Conservation (phyloP, 495 filamentous ascomycete species). For the Penicillium malachiteum region DNA sequence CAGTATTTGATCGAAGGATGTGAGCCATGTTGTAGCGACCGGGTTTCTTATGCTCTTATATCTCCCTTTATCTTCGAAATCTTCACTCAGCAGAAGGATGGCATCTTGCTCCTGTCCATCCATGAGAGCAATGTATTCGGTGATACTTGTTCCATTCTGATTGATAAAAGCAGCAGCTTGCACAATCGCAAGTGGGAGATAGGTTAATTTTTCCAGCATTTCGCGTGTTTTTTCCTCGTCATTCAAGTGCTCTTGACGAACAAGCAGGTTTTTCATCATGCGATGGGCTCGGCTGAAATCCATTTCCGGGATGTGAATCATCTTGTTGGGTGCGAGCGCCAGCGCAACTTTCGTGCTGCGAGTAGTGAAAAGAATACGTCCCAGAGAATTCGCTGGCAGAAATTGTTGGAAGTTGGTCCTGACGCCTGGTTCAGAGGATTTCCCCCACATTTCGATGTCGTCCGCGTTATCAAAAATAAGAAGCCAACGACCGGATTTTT, state of each 20-base stretch:
- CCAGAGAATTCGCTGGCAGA: no score
- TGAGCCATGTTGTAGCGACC: slow-evolving; percentile 54
- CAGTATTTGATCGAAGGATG: slow-evolving; percentile 51
- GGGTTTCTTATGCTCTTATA: slow-evolving; percentile 47
- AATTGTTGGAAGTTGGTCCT: slow-evolving; percentile 9
- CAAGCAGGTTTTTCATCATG: slow-evolving; percentile 25
- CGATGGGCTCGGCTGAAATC: slow-evolving; percentile 17
- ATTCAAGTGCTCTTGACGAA: slow-evolving; percentile 19
- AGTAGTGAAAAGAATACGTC: no score
- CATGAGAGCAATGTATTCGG: slow-evolving; percentile 45
- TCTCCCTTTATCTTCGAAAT: slow-evolving; percentile 47
- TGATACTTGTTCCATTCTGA: slow-evolving; percentile 33
- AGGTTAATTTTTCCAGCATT: slow-evolving; percentile 29
- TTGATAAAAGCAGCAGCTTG: slow-evolving; percentile 50
- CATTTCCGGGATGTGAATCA: slow-evolving; percentile 29
- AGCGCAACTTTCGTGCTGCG: slow-evolving; percentile 29
- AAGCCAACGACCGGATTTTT: slow-evolving; percentile 31
- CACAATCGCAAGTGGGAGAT: slow-evolving; percentile 41
- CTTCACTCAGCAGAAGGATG: slow-evolving; percentile 45
- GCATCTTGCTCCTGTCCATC: slow-evolving; percentile 38
- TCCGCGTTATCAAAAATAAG: slow-evolving; percentile 45
- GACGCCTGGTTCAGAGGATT: not conserved
- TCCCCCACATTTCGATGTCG: slow-evolving; percentile 32
- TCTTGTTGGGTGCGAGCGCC: slow-evolving; percentile 11
- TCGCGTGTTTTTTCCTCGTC: slow-evolving; percentile 8